These are phyloP conservation scores for Monosporozyma siamensis DNA, from an alignment of 805 yeast species.

Conservation along the genomic window DNA sequence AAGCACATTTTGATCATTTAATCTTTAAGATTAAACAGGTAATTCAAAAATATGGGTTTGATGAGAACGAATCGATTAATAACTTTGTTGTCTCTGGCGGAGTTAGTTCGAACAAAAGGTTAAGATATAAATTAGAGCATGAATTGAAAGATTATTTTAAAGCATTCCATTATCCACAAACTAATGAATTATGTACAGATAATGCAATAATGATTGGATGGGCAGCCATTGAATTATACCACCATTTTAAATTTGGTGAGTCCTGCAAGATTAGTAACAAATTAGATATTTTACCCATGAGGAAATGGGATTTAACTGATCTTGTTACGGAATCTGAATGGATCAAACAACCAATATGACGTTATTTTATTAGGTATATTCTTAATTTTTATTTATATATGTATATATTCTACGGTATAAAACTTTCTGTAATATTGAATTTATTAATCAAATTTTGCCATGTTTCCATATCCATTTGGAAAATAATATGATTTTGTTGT, in stretches of 20 bases:
- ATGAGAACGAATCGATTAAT: conserved; percentile 33
- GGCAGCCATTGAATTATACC: conserved; percentile 81
- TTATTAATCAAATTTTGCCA: conserved; percentile 52
- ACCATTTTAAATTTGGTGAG: conserved; percentile 31
- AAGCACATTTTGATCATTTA: conserved; percentile 62
- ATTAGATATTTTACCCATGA: conserved; percentile 49
- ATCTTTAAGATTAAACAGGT: conserved; percentile 44
- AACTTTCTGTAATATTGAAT: conserved; percentile 40
- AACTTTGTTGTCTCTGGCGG: conserved; percentile 83
- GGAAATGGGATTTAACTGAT: conserved; percentile 75
- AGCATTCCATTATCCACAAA: conserved; percentile 57
- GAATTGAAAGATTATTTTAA: conserved; percentile 29
- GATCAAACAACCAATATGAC: conserved; percentile 18
- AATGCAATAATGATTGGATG: conserved; percentile 97
- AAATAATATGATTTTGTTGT: conserved; percentile 53
- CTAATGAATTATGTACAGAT: conserved; percentile 67
- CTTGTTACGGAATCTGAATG: conserved; percentile 44
- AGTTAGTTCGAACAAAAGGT: conserved; percentile 65
- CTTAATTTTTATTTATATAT: background rate
- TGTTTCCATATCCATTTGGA: conserved; percentile 55
- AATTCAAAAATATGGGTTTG: conserved; percentile 19
- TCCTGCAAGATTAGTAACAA: conserved; percentile 29
- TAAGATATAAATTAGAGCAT: conserved; percentile 41
- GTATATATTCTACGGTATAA: conserved; percentile 1
- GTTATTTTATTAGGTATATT: background rate